A percentile compares a stretch with the other conserved stretches of the same genome.
These are phyloP conservation scores for Batkoa obscura DNA, from an alignment of 371 early-diverging fungal species.

Conservation along the genomic window DNA sequence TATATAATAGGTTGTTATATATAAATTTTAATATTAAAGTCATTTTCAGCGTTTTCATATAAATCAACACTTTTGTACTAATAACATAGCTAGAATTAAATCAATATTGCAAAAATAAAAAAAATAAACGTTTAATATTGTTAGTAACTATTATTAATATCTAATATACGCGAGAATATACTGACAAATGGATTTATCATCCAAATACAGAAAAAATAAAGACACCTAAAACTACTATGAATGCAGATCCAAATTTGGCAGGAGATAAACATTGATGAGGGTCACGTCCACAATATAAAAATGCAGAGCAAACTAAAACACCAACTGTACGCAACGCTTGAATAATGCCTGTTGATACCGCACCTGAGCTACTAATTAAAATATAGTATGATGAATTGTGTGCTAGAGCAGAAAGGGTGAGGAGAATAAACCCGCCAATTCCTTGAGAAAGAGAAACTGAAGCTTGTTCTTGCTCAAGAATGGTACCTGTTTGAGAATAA, in stretches of 20 bases:
- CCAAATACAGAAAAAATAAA: too few species aligned
- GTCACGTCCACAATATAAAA: constrained; percentile 36
- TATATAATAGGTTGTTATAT: too few species aligned
- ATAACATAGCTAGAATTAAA: too few species aligned
- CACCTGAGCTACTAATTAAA: constrained; percentile 24
- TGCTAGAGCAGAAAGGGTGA: constrained; percentile 18
- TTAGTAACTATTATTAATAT: too few species aligned
- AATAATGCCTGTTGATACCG: constrained; percentile 40
- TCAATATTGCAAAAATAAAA: too few species aligned
- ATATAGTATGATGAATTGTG: constrained; percentile 28
- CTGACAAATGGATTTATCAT: too few species aligned
- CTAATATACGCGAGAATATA: too few species aligned
- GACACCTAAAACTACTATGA: constrained; percentile 26
- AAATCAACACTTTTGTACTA: too few species aligned
- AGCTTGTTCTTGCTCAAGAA: neutral
- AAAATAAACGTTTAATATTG: too few species aligned
- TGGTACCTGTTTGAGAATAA: neutral
- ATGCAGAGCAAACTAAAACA: constrained; percentile 41
- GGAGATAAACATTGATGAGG: constrained; percentile 40
- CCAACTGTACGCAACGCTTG: constrained; percentile 44
- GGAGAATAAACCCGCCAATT: constrained; percentile 14
- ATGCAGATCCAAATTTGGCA: constrained; percentile 24
- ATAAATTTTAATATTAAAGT: too few species aligned
- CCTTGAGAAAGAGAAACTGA: neutral
- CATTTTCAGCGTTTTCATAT: too few species aligned